Percentiles rank a stretch among this genome's conserved stretches.
phyloP scores from a whole-genome alignment of 768 basidiomycete species.

The Boletus speciosus region DNA sequence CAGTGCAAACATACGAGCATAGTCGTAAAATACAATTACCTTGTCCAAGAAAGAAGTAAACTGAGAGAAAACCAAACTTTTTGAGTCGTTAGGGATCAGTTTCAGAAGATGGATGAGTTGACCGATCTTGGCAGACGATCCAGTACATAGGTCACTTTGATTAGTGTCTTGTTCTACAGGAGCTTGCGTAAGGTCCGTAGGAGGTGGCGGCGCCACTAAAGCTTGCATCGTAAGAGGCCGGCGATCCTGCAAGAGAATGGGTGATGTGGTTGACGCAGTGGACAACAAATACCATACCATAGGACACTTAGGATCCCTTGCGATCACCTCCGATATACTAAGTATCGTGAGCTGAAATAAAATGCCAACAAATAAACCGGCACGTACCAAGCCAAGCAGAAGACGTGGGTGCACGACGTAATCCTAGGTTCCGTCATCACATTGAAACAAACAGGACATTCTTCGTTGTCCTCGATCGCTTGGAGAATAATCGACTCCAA shows the following conservation, averaged over 20 bases:
- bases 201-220: slow-evolving; percentile 60
- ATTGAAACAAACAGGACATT: slow-evolving; percentile 75
- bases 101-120: slow-evolving; percentile 72
- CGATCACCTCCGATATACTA: slow-evolving; percentile 68
- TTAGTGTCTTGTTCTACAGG: slow-evolving; percentile 41
- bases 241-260: slow-evolving; percentile 55
- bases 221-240: slow-evolving; percentile 51
- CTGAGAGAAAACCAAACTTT: slow-evolving; percentile 86
- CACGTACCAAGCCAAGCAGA: slow-evolving; percentile 65
- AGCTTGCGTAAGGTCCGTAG: slow-evolving; percentile 65
- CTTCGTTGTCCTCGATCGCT: slow-evolving; percentile 76
- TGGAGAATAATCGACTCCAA: slow-evolving; percentile 59
- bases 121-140: slow-evolving; percentile 82
- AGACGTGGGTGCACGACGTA: slow-evolving; percentile 68
- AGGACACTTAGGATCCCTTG: slow-evolving; percentile 73
- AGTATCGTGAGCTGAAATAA: not conserved
- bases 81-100: slow-evolving; percentile 65
- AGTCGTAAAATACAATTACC: slow-evolving; percentile 33
- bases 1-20: not conserved
- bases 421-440: slow-evolving; percentile 64
- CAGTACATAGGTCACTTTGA: slow-evolving; percentile 40
- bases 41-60: slow-evolving; percentile 85
- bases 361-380: not conserved
- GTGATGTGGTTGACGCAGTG: not conserved
- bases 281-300: slow-evolving; percentile 49